Conservation (phyloP, 176 grass and related monocot species). For the Oryza punctata region DNA sequence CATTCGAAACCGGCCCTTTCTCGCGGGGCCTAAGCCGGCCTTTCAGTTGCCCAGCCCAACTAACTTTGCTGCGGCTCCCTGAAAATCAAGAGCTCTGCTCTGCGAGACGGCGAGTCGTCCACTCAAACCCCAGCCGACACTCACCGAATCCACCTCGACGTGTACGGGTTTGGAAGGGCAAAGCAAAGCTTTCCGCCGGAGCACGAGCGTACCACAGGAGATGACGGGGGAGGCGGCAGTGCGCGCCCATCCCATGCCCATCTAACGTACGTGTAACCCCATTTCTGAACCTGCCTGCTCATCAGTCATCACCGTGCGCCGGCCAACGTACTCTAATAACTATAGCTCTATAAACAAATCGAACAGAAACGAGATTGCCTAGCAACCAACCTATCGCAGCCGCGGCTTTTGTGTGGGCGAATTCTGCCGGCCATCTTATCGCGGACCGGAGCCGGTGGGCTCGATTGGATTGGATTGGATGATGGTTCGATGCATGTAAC, state of each 20-base stretch:
- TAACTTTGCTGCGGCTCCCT: not conserved
- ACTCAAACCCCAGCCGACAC: not conserved
- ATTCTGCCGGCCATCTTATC: slow-evolving; percentile 38
- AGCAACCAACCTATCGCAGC: slow-evolving; percentile 9
- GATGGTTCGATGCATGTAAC: not conserved
- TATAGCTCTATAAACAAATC: not conserved
- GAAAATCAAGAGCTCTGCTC: too few species aligned
- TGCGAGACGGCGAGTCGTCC: too few species aligned
- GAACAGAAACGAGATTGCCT: not conserved
- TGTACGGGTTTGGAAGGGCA: not conserved
- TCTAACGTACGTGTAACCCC: not conserved
- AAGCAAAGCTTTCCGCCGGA: slow-evolving; percentile 31
- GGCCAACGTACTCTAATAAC: too few species aligned
- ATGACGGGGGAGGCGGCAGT: not conserved
- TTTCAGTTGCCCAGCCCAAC: too few species aligned
- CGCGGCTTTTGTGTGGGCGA: not conserved
- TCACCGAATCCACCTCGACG: not conserved
- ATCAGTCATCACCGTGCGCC: too few species aligned
- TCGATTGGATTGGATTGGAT: too few species aligned
- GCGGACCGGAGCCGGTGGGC: not conserved
- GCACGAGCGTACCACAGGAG: slow-evolving; percentile 7
- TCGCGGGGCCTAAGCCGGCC: too few species aligned
- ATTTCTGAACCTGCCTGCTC: not conserved
- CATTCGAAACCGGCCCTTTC: too few species aligned
- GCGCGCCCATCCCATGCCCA: slow-evolving; percentile 10